Base-by-base conservation (phyloP, 371 early-diverging fungal genomes). In the Mucor sp. region DNA sequence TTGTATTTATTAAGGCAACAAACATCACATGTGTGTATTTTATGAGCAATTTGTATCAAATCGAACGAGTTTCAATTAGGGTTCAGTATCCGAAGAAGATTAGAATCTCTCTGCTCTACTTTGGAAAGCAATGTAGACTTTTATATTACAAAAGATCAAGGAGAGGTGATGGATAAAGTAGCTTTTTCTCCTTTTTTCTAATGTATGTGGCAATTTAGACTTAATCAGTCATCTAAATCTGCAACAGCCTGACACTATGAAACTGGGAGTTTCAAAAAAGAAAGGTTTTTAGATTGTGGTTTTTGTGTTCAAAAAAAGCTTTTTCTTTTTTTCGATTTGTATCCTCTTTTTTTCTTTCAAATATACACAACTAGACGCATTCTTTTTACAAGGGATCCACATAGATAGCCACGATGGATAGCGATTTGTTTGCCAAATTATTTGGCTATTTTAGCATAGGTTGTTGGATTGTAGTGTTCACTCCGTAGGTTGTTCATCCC, bases 391-490 rank as follows among this genome's bases (percentile, higher is more conserved):
- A 21, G 25, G 50, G 50, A 50, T 50, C 23, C 23, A 50, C 11
- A 23, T 14, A 50, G 25, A 37, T 37, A 37, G 21, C 23, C 21
- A 50, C 12, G 19, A 48, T 39, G 50, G 65, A 62, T 56, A 50
- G 64, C 41, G 80, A 79, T 23, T 11, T 57, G 4, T 65, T 72
- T 66, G 77, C 81, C 7, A 63, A 70, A 19, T 23, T 76, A 15
- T 71, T 80, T 62, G 89, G 89, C 7, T 85, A 82, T 47, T 53
- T 79, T 30, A 87, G 87, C 53, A 86, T 89, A 39, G 74, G 66
- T 35, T 90, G 88, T 67, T 90, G 90, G 90, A 78, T 90, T 62
- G 80, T 87, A 7, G 90, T 90, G 37, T 86, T 87, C 74, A 86
- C 88, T 60, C 90, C 90, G 90, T 90, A 85, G 82, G 86, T 63